Conservation (phyloP, 495 filamentous ascomycete genomes). For the Penicillium coprophilum region DNA sequence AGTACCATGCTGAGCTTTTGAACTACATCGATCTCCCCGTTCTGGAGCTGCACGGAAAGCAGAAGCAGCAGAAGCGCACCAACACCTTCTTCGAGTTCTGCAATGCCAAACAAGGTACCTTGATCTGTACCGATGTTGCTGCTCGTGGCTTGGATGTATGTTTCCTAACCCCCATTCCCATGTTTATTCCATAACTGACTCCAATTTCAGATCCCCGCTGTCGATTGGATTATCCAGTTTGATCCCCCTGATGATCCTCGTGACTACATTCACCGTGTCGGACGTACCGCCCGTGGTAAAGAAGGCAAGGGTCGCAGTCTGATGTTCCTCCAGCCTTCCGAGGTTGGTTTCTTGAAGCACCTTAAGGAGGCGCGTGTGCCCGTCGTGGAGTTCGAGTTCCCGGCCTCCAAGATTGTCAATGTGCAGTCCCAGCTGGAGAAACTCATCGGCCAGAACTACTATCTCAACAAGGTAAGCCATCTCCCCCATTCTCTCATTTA, state of each 20-base stretch:
- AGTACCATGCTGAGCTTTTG: conserved; percentile 89
- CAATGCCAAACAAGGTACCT: conserved; percentile 83
- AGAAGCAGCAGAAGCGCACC: conserved; percentile 96
- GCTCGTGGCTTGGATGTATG: conserved; percentile 85
- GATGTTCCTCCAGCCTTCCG: conserved; percentile 89
- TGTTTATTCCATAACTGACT: conserved; percentile 8
- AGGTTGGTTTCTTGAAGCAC: conserved; percentile 88
- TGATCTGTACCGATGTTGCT: conserved; percentile 96
- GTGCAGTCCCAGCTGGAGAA: conserved; percentile 94
- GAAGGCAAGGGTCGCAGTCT: conserved; percentile 79
- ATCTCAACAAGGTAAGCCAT: conserved; percentile 74
- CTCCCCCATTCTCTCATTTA: not conserved
- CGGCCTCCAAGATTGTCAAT: conserved; percentile 84
- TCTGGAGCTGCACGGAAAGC: conserved; percentile 75
- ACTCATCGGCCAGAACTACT: conserved; percentile 92
- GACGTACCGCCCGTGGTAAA: conserved; percentile 86
- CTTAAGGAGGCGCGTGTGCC: conserved; percentile 91
- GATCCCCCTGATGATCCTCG: conserved; percentile 89
- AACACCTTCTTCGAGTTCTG: conserved; percentile 99
- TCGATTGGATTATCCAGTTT: conserved; percentile 96
- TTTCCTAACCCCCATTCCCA: conserved; percentile 4
- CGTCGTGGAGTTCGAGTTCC: conserved; percentile 95
- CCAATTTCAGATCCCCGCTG: conserved; percentile 67
- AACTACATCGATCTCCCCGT: conserved; percentile 97
- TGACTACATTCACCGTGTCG: conserved; percentile 96